Evolutionary conservation across 495 filamentous ascomycete species (phyloP).

Genomic region (Podospora australis): DNA sequence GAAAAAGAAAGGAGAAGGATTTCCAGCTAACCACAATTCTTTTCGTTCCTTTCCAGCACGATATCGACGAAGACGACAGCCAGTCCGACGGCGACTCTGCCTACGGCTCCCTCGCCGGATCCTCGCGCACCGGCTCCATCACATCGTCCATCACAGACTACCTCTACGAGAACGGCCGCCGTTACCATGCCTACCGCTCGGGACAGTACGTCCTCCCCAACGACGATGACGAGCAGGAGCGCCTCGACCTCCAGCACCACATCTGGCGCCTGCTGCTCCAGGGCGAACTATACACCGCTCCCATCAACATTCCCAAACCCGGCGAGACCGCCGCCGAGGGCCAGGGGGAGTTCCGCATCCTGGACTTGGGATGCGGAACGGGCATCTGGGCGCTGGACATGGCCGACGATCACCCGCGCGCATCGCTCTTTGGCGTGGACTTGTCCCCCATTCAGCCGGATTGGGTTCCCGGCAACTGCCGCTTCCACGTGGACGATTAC

Average conservation of each 20-base stretch:
- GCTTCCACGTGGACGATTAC: slow-evolving; percentile 54
- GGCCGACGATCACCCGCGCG: slow-evolving; percentile 28
- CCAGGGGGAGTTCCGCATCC: slow-evolving; percentile 37
- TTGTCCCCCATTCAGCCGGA: slow-evolving; percentile 26
- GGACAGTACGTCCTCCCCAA: slow-evolving; percentile 25
- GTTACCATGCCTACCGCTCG: slow-evolving; percentile 25
- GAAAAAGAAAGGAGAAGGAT: neutral
- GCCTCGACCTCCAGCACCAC: slow-evolving; percentile 22
- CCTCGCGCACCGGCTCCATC: slow-evolving; percentile 19
- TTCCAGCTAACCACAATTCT: neutral
- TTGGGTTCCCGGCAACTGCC: slow-evolving; percentile 45
- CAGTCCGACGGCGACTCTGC: slow-evolving; percentile 19
- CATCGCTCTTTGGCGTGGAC: slow-evolving; percentile 39
- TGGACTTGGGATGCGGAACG: slow-evolving; percentile 57
- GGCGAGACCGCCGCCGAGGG: neutral
- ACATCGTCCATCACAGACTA: slow-evolving; percentile 24
- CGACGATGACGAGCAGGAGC: slow-evolving; percentile 24
- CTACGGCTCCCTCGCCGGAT: slow-evolving; percentile 13
- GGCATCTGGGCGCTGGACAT: slow-evolving; percentile 58
- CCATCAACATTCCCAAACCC: slow-evolving; percentile 37
- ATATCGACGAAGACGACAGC: slow-evolving; percentile 5
- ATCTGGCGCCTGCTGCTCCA: slow-evolving; percentile 13
- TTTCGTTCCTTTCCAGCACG: slow-evolving; percentile 1
- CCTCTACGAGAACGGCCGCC: slow-evolving; percentile 26
- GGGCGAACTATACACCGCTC: slow-evolving; percentile 42